These are phyloP conservation scores for Apiotrichum veenhuisii DNA, from an alignment of 1,284 basidiomycete genomes.

Conservation along the genomic window DNA sequence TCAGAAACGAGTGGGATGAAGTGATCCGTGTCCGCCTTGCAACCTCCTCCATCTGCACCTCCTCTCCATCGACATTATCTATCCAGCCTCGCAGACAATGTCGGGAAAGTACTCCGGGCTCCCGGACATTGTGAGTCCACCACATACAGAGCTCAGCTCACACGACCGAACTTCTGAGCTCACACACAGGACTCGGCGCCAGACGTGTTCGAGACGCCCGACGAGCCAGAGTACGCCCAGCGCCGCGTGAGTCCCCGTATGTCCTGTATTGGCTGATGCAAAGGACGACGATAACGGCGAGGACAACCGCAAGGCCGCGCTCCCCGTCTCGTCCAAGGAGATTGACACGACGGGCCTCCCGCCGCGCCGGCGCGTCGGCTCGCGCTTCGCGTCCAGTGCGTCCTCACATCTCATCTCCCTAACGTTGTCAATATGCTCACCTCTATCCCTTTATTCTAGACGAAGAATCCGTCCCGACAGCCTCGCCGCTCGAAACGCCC, in stretches of 20 bases:
- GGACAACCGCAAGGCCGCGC: constrained; percentile 1
- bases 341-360: constrained; percentile 13
- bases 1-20: no score
- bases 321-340: background rate
- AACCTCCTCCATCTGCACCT: background rate
- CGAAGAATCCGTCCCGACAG: background rate
- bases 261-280: background rate
- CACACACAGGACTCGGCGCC: constrained; percentile 71
- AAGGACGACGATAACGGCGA: constrained; percentile 19
- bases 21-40: background rate
- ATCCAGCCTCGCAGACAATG: constrained; percentile 22
- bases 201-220: constrained; percentile 89
- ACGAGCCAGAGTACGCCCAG: constrained; percentile 49
- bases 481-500: constrained; percentile 2
- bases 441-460: background rate
- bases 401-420: background rate
- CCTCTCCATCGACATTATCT: no score
- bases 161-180: background rate
- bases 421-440: background rate
- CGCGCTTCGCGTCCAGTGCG: background rate
- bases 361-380: constrained; percentile 4
- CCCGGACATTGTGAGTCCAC: constrained; percentile 74
- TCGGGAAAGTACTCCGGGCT: constrained; percentile 74
- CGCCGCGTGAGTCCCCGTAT: constrained; percentile 24
- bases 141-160: background rate